phyloP scores from a whole-genome alignment of 306 rosid genomes.

The Lupinus albus region DNA sequence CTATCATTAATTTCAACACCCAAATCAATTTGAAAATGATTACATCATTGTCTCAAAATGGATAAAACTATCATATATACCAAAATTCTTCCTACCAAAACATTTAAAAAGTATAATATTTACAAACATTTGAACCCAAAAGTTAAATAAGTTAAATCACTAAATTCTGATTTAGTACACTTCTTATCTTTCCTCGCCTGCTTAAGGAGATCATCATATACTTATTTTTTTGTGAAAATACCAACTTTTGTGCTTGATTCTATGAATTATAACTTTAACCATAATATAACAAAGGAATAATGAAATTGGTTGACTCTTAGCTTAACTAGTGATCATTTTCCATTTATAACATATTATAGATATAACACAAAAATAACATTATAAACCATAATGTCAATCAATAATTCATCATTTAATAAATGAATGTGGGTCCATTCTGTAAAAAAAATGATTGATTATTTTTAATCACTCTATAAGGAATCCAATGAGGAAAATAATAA shows the following conservation, averaged over 20 bases:
- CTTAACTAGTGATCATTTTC: not conserved
- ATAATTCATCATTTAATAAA: conserved; percentile 29
- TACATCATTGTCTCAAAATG: too few species aligned
- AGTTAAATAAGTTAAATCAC: not conserved
- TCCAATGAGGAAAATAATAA: conserved; percentile 45
- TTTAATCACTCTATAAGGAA: conserved; percentile 42
- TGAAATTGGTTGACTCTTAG: not conserved
- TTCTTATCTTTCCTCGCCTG: not conserved
- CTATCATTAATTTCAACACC: too few species aligned
- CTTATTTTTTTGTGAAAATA: not conserved
- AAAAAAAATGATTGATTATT: conserved; percentile 20
- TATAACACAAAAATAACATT: not conserved
- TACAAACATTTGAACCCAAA: too few species aligned
- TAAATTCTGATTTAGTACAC: too few species aligned
- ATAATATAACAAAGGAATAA: not conserved
- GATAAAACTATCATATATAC: too few species aligned
- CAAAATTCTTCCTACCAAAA: too few species aligned
- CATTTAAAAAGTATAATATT: too few species aligned
- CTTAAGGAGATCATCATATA: not conserved
- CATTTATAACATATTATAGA: not conserved
- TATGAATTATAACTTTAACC: too few species aligned
- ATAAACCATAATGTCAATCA: conserved; percentile 14
- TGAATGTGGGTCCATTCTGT: conserved; percentile 42
- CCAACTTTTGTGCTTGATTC: conserved; percentile 15
- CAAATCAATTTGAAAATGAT: too few species aligned